phyloP scores from a whole-genome alignment of 495 filamentous ascomycete genomes.

The Tuber magnatum region DNA sequence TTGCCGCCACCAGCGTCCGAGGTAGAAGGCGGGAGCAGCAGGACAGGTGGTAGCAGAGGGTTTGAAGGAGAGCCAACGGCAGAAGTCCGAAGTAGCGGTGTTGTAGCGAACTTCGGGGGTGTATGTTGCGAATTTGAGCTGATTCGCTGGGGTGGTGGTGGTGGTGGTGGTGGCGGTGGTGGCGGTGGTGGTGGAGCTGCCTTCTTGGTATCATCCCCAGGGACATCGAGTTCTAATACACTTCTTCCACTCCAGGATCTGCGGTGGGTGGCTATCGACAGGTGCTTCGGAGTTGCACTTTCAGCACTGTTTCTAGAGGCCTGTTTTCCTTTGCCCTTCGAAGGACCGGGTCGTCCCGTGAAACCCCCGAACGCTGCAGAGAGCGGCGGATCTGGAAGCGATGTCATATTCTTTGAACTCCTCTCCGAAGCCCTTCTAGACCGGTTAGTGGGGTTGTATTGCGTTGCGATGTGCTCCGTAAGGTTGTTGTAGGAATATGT shows the following conservation, averaged over 20 bases:
- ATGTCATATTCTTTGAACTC: background rate
- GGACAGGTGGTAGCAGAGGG: slow-evolving; percentile 12
- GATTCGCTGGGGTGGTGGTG: background rate
- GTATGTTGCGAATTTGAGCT: background rate
- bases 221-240: slow-evolving; percentile 33
- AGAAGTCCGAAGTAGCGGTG: slow-evolving; percentile 10
- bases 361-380: slow-evolving; percentile 24
- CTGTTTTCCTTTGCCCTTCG: background rate
- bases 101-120: slow-evolving; percentile 23
- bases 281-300: background rate
- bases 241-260: slow-evolving; percentile 35
- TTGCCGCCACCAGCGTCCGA: slow-evolving; percentile 3
- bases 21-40: slow-evolving; percentile 18
- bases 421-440: background rate
- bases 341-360: background rate
- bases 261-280: background rate
- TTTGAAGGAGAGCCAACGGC: slow-evolving; percentile 10
- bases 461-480: slow-evolving; percentile 29
- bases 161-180: background rate
- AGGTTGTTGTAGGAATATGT: slow-evolving; percentile 15
- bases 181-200: background rate
- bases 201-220: background rate
- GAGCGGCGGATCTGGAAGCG: slow-evolving; percentile 7
- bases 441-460: slow-evolving; percentile 27
- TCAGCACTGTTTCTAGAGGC: background rate